Evolutionary conservation across 441 rosid genomes (phyloP), one percentile per base, ranked within the genome.

Genomic region (Brassica hybrid): DNA sequence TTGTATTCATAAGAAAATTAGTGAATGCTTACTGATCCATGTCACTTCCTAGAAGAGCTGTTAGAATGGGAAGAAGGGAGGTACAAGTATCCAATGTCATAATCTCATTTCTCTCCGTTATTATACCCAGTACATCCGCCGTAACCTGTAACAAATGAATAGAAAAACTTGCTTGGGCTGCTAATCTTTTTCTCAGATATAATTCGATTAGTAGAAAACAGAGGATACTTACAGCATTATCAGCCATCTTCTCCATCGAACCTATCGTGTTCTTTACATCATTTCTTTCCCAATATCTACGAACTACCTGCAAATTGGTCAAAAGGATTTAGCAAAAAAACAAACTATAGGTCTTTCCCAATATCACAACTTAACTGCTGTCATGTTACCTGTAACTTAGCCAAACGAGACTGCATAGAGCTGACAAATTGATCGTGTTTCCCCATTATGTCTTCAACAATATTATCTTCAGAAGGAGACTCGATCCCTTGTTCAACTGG

Each of bases 161-260:
- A 7, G 48, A 34, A 76, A 32, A 64, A 67, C 61, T 48, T 16
- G 54, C 52, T 52, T 48, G 38, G 7, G 57, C 13, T 1, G 13
- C 58, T 34, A 5, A 74, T 56, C 65, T 56, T 56, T 36, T 65
- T 56, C 10, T 50, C 65, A 65, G 57, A 62, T 23, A 52, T 14
- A 19, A 12, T 0, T 23, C 73, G 11, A 65, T 50, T 14, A 34
- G 30, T 34, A 27, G 64, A 43, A 38, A 36, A 48, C 21, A 71
- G 81, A 71, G 81, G 54, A 68, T 30, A 70, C 93, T 80, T 83
- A 92, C 98, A 79, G 89, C 85, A 79, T 90, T 82, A 84, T 94
- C 95, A 71, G 94, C 92, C 97, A 94, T 92, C 86, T 90, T 94
- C 81, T 88, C 97, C 88, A 91, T 81, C 38, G 88, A 88, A 81